Evolutionary conservation across 2,329 filamentous ascomycete genomes (phyloP).

Genomic region (Pseudogymnoascus sp.): DNA sequence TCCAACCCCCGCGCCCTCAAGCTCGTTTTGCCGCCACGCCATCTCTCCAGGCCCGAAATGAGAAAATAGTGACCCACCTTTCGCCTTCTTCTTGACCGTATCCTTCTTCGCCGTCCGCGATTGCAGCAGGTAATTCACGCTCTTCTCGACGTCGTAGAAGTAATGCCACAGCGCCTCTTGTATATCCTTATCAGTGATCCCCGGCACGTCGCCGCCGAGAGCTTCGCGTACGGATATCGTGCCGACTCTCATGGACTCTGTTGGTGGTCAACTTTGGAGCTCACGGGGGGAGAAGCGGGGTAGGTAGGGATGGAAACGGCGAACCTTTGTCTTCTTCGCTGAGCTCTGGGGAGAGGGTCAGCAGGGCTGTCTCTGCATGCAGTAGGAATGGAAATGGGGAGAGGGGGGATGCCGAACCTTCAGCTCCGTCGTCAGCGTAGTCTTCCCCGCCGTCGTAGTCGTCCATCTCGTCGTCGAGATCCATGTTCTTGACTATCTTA

Average conservation of each 20-base stretch:
- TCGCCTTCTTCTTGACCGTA: conserved; percentile 29
- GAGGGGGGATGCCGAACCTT: conserved; percentile 17
- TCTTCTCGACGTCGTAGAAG: conserved; percentile 86
- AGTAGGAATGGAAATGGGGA: neutral
- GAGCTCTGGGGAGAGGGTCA: conserved; percentile 19
- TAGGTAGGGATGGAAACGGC: neutral
- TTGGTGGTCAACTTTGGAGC: conserved; percentile 11
- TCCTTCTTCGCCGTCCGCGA: conserved; percentile 29
- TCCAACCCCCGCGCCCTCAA: neutral
- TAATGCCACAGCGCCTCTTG: conserved; percentile 92
- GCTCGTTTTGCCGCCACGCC: neutral
- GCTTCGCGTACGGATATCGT: conserved; percentile 58
- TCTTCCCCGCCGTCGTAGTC: conserved; percentile 42
- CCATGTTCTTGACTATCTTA: conserved; percentile 32
- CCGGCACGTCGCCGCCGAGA: conserved; percentile 48
- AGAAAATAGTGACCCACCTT: conserved; percentile 27
- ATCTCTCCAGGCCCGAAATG: conserved; percentile 9
- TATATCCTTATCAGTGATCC: conserved; percentile 62
- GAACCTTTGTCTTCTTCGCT: conserved; percentile 30
- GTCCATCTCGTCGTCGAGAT: conserved; percentile 42
- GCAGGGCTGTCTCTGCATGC: conserved; percentile 13
- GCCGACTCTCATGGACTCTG: conserved; percentile 54
- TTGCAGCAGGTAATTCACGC: conserved; percentile 71
- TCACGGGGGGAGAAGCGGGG: neutral
- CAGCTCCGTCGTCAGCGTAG: conserved; percentile 35